Base-by-base conservation (phyloP, 352 stramenopile genomes). In the Chrysophaeum taylorii region DNA sequence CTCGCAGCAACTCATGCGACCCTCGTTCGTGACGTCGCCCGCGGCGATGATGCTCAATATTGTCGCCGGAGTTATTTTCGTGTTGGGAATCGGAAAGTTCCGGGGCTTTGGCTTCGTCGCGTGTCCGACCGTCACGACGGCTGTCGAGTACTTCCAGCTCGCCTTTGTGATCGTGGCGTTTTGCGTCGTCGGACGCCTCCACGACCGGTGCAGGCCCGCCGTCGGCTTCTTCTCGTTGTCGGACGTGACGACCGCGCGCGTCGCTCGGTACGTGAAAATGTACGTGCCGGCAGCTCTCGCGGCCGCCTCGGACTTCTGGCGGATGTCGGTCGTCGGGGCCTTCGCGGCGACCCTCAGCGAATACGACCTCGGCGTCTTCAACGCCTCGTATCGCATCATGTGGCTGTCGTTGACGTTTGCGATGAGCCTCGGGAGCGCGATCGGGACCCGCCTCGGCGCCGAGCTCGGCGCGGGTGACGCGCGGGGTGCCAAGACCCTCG, bases 321-420 rank as follows among this genome's bases (percentile, higher is more conserved):
- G 82, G 39, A 80, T 85, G 48, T 78, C 72, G 39, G 75, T 85
- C 12, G 80, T 87, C 69, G 81, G 80, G 21, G 73, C 73, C 16
- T 69, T 86, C n/a, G 82, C 79, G 33, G 79, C 82, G 21, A 75
- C 69, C 25, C 42, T 87, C n/a, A 79, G 80, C 63, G 78, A 86
- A 70, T 64, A 52, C 50, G 76, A 85, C 70, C 73, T 86, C 2
- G 82, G 76, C 14, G 71, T 88, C 21, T 88, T 88, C 72, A 88
- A 88, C 73, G 82, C 82, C 21, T 84, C 78, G 2, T 88, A 88
- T 70, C 76, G 81, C 42, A 84, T 88, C 70, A 78, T 88, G 66
- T 87, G 81, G 81, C 85, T 87, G 63, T 76, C 74, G 33, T 70
- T 87, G 36, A 84, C 81, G 23, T 75, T 85, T 36, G 73, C 84